Evolutionary conservation across 331 rosid species (phyloP).

Genomic region (Acacia concinna): DNA sequence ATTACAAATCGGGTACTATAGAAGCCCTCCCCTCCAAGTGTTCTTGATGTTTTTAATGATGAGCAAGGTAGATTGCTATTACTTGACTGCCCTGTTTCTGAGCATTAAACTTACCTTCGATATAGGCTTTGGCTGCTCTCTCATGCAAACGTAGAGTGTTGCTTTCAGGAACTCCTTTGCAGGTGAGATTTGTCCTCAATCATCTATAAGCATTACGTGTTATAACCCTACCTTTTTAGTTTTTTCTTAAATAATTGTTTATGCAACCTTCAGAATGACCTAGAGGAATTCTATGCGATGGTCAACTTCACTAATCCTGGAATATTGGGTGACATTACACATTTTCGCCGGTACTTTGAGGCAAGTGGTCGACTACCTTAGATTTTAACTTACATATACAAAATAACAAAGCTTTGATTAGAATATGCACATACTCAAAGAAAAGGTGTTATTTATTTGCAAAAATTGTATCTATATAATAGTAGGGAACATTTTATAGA

Average conservation of each 20-base stretch:
- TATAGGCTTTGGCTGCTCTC: constrained; percentile 89
- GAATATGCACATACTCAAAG: neutral
- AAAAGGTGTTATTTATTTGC: constrained; percentile 23
- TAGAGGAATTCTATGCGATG: constrained; percentile 93
- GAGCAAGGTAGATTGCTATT: neutral
- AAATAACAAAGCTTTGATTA: constrained; percentile 8
- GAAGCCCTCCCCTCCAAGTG: neutral
- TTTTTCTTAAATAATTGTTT: neutral
- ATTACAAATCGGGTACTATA: constrained; percentile 79
- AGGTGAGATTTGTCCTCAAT: constrained; percentile 47
- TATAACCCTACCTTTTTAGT: neutral
- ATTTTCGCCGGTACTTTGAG: constrained; percentile 90
- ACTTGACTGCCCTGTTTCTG: constrained; percentile 16
- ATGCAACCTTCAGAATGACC: constrained; percentile 74
- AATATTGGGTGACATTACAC: constrained; percentile 65
- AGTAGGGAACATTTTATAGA: neutral
- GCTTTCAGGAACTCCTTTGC: constrained; percentile 98
- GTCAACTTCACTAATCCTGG: constrained; percentile 95
- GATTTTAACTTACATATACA: neutral
- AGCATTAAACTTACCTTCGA: constrained; percentile 28
- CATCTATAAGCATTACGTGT: constrained; percentile 13
- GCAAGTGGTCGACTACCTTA: constrained; percentile 43
- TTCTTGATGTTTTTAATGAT: constrained; percentile 12
- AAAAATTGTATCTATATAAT: constrained; percentile 10
- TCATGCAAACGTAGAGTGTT: constrained; percentile 77